phyloP scores from a whole-genome alignment of 345 rosid species.

The Arabis hirsuta region DNA sequence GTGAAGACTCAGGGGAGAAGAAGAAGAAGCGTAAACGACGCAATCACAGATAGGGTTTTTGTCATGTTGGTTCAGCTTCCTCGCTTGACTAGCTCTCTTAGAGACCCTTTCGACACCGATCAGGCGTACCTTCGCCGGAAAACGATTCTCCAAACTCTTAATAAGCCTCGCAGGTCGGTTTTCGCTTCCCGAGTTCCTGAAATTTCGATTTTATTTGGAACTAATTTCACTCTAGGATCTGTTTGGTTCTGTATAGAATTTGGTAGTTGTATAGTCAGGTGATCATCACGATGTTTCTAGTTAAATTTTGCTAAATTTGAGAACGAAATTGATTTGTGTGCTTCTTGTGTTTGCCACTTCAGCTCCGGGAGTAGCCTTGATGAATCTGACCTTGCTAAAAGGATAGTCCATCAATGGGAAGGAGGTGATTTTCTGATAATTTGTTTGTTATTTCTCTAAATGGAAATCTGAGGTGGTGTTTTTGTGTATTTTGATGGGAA shows the following conservation, averaged over 20 bases:
- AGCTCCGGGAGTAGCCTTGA: conserved; percentile 50
- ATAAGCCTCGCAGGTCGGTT: conserved; percentile 58
- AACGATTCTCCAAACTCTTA: conserved; percentile 58
- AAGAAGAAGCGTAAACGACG: conserved; percentile 33
- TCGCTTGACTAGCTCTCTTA: conserved; percentile 78
- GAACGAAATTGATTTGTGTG: neutral
- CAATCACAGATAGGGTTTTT: neutral
- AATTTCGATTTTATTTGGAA: neutral
- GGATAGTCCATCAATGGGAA: conserved; percentile 84
- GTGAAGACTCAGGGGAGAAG: conserved; percentile 6
- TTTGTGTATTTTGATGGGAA: conserved; percentile 27
- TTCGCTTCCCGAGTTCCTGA: neutral
- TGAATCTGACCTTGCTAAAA: conserved; percentile 80
- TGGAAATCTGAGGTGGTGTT: conserved; percentile 9
- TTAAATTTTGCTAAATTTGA: neutral
- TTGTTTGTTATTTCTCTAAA: neutral
- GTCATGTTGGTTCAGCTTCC: conserved; percentile 79
- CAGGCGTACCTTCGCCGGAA: conserved; percentile 88
- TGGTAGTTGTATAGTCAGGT: conserved; percentile 21
- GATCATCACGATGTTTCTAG: conserved; percentile 16
- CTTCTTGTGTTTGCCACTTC: conserved; percentile 20
- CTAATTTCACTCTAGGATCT: conserved; percentile 7
- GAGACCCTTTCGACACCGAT: conserved; percentile 86
- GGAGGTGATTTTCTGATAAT: conserved; percentile 57
- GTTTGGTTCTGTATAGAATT: conserved; percentile 14